A percentile compares a stretch with the other conserved stretches of the same genome.
Conservation (phyloP, 1,139 yeast genomes). For the Trichomonascaceae sp. region DNA sequence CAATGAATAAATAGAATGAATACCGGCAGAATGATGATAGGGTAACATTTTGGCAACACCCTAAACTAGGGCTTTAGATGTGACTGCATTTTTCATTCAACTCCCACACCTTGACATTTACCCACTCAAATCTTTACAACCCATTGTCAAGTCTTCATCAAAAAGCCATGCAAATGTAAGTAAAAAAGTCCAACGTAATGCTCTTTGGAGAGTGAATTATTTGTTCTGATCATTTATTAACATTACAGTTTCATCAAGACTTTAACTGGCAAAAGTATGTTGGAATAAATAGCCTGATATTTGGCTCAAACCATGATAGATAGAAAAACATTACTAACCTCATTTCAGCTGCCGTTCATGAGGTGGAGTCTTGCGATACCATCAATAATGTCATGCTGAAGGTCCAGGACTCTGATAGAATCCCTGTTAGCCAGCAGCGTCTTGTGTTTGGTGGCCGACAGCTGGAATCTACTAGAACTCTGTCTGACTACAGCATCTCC, state of each 20-base stretch:
- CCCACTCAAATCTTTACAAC: conserved; percentile 7
- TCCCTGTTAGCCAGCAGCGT: conserved; percentile 94
- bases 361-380: conserved; percentile 92
- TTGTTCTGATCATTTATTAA: background rate
- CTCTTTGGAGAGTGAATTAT: background rate
- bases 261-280: conserved; percentile 29
- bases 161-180: conserved; percentile 22
- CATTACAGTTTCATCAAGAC: conserved; percentile 25
- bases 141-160: conserved; percentile 8
- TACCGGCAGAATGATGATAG: no score
- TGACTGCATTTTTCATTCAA: conserved; percentile 5
- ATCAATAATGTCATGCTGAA: conserved; percentile 90
- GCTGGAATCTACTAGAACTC: conserved; percentile 89
- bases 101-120: background rate
- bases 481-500: conserved; percentile 91
- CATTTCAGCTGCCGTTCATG: conserved; percentile 50
- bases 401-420: conserved; percentile 93
- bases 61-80: conserved; percentile 3
- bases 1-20: no score
- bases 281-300: conserved; percentile 43
- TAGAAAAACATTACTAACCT: background rate
- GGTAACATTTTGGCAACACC: background rate
- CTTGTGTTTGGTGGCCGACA: conserved; percentile 92
- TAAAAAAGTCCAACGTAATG: conserved; percentile 8
- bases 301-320: background rate